Evolutionary conservation across 192 early-diverging fungal genomes (phyloP), one percentile per base, ranked within the genome.

Genomic region (Ambispora gerdemannii): DNA sequence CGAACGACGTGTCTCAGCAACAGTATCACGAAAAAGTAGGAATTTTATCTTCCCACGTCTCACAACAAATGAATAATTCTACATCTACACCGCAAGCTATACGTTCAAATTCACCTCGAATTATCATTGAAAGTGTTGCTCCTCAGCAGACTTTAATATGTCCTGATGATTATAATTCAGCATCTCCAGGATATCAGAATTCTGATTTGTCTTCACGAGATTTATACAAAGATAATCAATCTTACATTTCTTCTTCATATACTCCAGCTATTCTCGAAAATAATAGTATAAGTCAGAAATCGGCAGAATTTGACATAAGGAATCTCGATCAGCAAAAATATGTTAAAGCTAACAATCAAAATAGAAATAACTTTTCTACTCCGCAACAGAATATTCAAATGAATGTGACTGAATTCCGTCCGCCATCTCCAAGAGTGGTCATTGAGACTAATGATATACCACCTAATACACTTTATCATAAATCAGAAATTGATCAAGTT

Each of bases 391-490:
- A 31, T 50, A 31, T 24, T 50, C 7, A 10, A 10, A 43, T 15
- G 15, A 43, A 43, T 6, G 38, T 43, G 38, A 43, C 38, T 10
- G 38, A 43, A 10, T 43, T 43, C 6, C 43, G 47, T 19, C 19
- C 47, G 10, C 17, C 47, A 51, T 66, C 63, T 3, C 63, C 63
- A 19, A 66, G 47, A 50, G 63, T 66, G 17, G 31, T 60, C 31
- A 60, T 60, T 19, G 15, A 33, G 15, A 43, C 38, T n/a, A 60
- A 28, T 17, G 30, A 60, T 8, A 33, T 8, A 17, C 3, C 27
- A 13, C 30, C 27, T 60, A 43, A 43, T 43, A 43, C 6, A 43
- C 6, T 43, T 43, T 43, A 43, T 15, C 38, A 43, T 10, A 15
- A 43, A 10, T n/a, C n/a, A n/a, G 38, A 43, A 6, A 43, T 6